phyloP scores from a whole-genome alignment of 1,284 basidiomycete genomes.

The Moesziomyces sp. region DNA sequence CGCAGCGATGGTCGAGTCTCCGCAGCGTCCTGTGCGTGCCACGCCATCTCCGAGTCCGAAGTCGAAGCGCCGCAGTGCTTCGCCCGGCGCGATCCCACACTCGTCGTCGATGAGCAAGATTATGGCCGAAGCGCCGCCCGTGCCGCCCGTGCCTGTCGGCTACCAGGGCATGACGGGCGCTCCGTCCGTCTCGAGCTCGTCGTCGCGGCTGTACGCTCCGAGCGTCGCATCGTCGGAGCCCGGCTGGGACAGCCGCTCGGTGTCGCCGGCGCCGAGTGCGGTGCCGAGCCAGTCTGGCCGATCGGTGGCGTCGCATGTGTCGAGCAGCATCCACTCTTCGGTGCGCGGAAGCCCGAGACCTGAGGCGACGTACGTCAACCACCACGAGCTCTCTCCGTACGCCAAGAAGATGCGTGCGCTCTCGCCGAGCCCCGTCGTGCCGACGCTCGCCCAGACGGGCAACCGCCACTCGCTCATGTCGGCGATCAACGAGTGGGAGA shows the following conservation, averaged over 20 bases:
- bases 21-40: conserved; percentile 15
- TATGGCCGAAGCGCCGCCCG: conserved; percentile 51
- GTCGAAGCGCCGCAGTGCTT: conserved; percentile 22
- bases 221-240: conserved; percentile 28
- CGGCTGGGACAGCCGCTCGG: conserved; percentile 38
- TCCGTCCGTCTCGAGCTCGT: conserved; percentile 29
- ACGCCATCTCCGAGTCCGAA: conserved; percentile 16
- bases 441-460: conserved; percentile 28
- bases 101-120: conserved; percentile 36
- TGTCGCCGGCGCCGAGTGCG: conserved; percentile 44
- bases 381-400: conserved; percentile 50
- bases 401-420: conserved; percentile 52
- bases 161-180: conserved; percentile 17
- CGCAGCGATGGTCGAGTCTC: conserved; percentile 20
- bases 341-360: conserved; percentile 39
- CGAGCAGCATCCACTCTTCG: conserved; percentile 47
- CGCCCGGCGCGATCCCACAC: conserved; percentile 14
- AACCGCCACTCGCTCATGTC: conserved; percentile 55
- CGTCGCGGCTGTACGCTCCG: conserved; percentile 37
- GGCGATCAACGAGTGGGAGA: conserved; percentile 64
- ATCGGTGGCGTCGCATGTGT: conserved; percentile 50
- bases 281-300: conserved; percentile 47
- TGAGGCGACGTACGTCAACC: conserved; percentile 46
- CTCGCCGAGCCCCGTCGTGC: conserved; percentile 39
- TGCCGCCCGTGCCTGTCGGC: conserved; percentile 39